phyloP scores from a whole-genome alignment of 2,329 filamentous ascomycete species.

The Curvularia eragrostidis region DNA sequence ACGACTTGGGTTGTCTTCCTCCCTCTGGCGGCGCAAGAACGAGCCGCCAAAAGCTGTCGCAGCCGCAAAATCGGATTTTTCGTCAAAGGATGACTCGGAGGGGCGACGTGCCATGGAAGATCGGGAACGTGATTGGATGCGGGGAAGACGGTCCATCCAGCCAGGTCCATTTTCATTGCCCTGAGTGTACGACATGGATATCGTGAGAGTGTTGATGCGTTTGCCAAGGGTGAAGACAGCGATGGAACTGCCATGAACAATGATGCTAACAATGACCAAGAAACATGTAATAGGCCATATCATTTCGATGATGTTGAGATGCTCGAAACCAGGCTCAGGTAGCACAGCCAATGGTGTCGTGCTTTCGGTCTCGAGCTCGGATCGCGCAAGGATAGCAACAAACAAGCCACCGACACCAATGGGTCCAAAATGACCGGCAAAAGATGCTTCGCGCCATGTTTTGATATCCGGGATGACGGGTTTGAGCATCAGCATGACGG shows the following conservation, averaged over 20 bases:
- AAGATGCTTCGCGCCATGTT: conserved; percentile 95
- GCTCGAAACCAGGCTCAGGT: conserved; percentile 63
- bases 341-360: conserved; percentile 75
- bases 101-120: conserved; percentile 72
- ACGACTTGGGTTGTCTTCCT: conserved; percentile 73
- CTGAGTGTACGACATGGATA: conserved; percentile 95
- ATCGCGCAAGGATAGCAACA: conserved; percentile 87
- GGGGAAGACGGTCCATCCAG: conserved; percentile 94
- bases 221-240: conserved; percentile 98
- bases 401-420: conserved; percentile 98
- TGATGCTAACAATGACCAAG: conserved; percentile 89
- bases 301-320: conserved; percentile 76
- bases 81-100: conserved; percentile 63
- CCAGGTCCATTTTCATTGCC: conserved; percentile 85
- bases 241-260: conserved; percentile 97
- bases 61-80: conserved; percentile 65
- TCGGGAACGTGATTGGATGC: conserved; percentile 81
- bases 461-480: conserved; percentile 96
- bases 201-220: conserved; percentile 92
- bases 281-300: conserved; percentile 98
- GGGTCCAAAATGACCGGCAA: conserved; percentile 96
- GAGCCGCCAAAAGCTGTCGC: conserved; percentile 73
- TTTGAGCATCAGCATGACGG: conserved; percentile 90
- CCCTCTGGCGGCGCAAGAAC: conserved; percentile 79
- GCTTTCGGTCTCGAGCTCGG: conserved; percentile 80